Evolutionary conservation across 352 stramenopile genomes (phyloP).

Genomic region (Globisporangium camurandrum): DNA sequence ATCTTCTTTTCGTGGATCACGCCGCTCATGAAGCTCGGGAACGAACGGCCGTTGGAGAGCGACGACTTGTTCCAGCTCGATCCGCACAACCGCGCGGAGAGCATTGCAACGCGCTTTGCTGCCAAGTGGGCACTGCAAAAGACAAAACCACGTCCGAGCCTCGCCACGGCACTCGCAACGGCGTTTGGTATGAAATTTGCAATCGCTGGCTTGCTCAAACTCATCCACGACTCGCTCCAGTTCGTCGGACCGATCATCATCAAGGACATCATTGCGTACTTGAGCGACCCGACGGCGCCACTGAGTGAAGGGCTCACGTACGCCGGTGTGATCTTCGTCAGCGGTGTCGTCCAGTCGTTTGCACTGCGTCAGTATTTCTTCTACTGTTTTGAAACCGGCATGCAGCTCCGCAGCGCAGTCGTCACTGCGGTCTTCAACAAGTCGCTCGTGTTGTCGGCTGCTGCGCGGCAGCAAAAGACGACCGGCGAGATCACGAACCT

Average conservation of each 20-base stretch:
- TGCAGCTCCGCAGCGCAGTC: constrained; percentile 70
- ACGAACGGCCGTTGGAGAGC: constrained; percentile 63
- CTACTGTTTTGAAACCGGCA: constrained; percentile 73
- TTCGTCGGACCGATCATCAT: constrained; percentile 80
- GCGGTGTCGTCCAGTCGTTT: constrained; percentile 73
- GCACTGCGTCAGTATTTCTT: constrained; percentile 80
- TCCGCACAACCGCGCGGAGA: constrained; percentile 49
- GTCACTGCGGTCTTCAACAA: constrained; percentile 73
- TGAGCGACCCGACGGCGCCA: constrained; percentile 54
- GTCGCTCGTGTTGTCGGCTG: constrained; percentile 81
- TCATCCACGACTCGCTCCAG: constrained; percentile 78
- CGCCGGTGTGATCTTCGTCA: constrained; percentile 53
- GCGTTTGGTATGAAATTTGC: constrained; percentile 54
- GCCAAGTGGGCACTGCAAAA: constrained; percentile 35
- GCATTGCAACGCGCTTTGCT: constrained; percentile 37
- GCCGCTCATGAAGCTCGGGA: constrained; percentile 80
- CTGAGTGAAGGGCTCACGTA: constrained; percentile 54
- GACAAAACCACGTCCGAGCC: constrained; percentile 26
- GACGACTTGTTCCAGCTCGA: constrained; percentile 84
- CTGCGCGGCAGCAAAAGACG: constrained; percentile 62
- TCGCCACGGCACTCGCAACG: constrained; percentile 36
- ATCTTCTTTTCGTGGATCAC: constrained; percentile 89
- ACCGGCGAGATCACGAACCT: constrained; percentile 96
- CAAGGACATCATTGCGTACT: constrained; percentile 79
- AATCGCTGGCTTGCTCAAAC: constrained; percentile 58